These are phyloP conservation scores for Cercospora berteroae DNA, from an alignment of 2,329 filamentous ascomycete genomes.

Conservation along the genomic window DNA sequence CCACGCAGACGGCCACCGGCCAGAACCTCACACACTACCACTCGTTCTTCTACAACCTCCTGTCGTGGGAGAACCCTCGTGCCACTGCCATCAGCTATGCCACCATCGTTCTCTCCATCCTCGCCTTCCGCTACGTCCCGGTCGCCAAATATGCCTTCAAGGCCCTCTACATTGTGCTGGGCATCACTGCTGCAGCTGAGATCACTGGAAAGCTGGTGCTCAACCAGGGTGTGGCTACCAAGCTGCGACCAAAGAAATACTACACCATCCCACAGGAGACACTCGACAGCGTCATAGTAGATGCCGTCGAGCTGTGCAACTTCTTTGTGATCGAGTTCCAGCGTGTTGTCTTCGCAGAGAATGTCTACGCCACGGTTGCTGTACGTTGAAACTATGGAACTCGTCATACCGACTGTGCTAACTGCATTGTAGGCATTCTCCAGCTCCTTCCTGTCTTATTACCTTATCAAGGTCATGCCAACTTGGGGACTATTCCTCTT, in stretches of 20 bases:
- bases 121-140: slow-evolving; percentile 62
- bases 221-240: slow-evolving; percentile 58
- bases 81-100: slow-evolving; percentile 62
- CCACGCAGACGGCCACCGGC: slow-evolving; percentile 57
- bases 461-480: slow-evolving; percentile 64
- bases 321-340: slow-evolving; percentile 69
- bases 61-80: slow-evolving; percentile 67
- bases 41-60: slow-evolving; percentile 63
- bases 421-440: slow-evolving; percentile 53
- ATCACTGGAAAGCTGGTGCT: slow-evolving; percentile 55
- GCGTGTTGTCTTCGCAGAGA: slow-evolving; percentile 65
- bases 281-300: slow-evolving; percentile 60
- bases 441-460: slow-evolving; percentile 60
- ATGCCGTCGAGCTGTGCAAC: slow-evolving; percentile 64
- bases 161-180: slow-evolving; percentile 57
- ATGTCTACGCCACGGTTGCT: slow-evolving; percentile 58
- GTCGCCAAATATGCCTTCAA: slow-evolving; percentile 62
- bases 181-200: slow-evolving; percentile 58
- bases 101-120: slow-evolving; percentile 57
- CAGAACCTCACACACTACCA: slow-evolving; percentile 66
- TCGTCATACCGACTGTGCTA: slow-evolving; percentile 19
- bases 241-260: slow-evolving; percentile 63
- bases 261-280: slow-evolving; percentile 65
- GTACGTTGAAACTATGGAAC: slow-evolving; percentile 44
- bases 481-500: slow-evolving; percentile 63